Percentiles rank a stretch among this genome's conserved stretches.
Conservation (phyloP, 1,284 basidiomycete genomes). For the Malassezia sp. region DNA sequence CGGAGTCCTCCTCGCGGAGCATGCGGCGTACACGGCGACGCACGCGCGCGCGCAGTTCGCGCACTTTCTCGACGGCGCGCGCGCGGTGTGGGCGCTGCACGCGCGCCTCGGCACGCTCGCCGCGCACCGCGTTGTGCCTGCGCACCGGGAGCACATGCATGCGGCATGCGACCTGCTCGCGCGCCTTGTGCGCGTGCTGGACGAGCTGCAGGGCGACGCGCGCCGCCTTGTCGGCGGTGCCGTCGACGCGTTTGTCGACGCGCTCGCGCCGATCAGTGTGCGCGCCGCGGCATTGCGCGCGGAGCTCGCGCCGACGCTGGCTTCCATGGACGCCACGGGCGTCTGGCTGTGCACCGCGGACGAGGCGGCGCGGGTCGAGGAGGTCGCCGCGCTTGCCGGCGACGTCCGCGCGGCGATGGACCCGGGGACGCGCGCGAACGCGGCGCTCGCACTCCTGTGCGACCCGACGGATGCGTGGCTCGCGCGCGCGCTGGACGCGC, state of each 20-base stretch:
- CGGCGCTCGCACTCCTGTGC: constrained; percentile 1
- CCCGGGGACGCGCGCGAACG: no score
- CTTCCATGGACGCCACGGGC: not conserved
- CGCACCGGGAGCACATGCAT: not conserved
- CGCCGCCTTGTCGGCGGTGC: not conserved
- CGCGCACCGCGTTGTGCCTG: not conserved
- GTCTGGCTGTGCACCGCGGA: no score
- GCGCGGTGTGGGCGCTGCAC: not conserved
- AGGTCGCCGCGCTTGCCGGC: not conserved
- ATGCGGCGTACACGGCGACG: constrained; percentile 48
- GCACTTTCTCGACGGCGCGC: not conserved
- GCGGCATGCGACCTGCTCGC: not conserved
- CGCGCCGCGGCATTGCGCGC: not conserved
- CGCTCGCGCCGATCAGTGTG: not conserved
- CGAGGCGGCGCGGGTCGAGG: no score
- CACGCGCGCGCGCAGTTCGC: constrained; percentile 19
- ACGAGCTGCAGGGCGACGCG: not conserved
- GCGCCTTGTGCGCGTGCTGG: not conserved
- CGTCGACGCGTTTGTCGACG: not conserved
- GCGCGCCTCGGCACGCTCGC: constrained; percentile 1
- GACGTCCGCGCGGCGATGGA: no score
- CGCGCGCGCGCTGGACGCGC: not conserved
- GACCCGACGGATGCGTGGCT: constrained; percentile 9
- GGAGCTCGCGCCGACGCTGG: not conserved
- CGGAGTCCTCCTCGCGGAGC: constrained; percentile 69